Conservation (phyloP, 768 basidiomycete species). For the Leucogyrophana mollusca region DNA sequence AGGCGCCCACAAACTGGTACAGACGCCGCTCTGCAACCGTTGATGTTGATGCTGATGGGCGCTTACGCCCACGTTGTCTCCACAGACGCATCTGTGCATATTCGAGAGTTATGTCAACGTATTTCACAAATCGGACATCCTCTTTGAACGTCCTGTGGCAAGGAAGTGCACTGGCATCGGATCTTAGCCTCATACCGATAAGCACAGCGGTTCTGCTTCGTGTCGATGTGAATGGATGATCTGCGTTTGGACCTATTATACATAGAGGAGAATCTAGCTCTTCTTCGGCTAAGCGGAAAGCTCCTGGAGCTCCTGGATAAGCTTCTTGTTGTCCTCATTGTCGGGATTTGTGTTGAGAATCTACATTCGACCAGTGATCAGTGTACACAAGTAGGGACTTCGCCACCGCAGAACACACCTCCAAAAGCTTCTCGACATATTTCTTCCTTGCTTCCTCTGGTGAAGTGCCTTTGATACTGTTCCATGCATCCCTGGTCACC, state of each 20-base stretch:
- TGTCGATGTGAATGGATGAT: not conserved
- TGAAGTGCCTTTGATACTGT: constrained; percentile 62
- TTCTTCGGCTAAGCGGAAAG: constrained; percentile 45
- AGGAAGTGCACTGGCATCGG: not conserved
- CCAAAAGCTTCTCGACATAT: constrained; percentile 76
- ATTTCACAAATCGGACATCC: not conserved
- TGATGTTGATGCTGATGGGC: constrained; percentile 21
- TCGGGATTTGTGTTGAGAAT: constrained; percentile 47
- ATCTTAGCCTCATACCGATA: not conserved
- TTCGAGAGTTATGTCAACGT: not conserved
- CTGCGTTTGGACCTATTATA: not conserved
- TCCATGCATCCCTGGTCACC: constrained; percentile 80
- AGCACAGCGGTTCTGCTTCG: not conserved
- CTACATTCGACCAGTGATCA: constrained; percentile 32
- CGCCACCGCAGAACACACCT: constrained; percentile 42
- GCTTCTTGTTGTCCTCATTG: constrained; percentile 52
- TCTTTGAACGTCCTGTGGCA: no score
- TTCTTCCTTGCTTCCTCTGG: constrained; percentile 68
- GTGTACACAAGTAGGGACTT: not conserved
- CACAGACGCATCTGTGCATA: not conserved
- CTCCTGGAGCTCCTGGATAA: constrained; percentile 56
- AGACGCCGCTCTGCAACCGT: constrained; percentile 20
- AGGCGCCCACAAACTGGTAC: constrained; percentile 16
- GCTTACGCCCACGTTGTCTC: constrained; percentile 24
- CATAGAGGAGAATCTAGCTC: not conserved